Conservation (phyloP, 805 yeast species). For the Monosporozyma yasuniensis region DNA sequence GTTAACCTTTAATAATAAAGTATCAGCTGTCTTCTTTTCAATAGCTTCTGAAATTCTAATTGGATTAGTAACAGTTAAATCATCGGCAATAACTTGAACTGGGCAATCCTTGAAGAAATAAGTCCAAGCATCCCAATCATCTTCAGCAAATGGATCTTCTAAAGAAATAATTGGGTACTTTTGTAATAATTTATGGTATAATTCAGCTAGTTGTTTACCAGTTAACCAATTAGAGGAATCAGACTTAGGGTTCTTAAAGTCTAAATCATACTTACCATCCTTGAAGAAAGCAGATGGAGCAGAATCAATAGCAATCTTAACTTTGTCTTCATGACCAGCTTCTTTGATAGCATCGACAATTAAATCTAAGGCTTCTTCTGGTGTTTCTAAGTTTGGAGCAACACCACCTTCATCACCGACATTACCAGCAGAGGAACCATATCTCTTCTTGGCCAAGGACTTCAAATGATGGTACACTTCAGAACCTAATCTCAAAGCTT, state of each 20-base stretch:
- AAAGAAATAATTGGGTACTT: constrained; percentile 96
- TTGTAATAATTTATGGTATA: constrained; percentile 67
- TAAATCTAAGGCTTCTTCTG: constrained; percentile 94
- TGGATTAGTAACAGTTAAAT: constrained; percentile 97
- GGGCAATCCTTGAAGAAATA: constrained; percentile 68
- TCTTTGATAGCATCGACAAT: constrained; percentile 76
- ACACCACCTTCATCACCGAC: constrained; percentile 99
- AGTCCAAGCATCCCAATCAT: constrained; percentile 97
- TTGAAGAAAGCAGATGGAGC: constrained; percentile 96
- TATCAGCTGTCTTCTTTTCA: constrained; percentile 90
- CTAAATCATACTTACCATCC: constrained; percentile 93
- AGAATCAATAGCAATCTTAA: constrained; percentile 87
- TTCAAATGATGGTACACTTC: constrained; percentile 97
- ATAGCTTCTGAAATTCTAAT: constrained; percentile 87
- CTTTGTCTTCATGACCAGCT: constrained; percentile 92
- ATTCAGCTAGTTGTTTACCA: constrained; percentile 74
- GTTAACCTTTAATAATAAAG: constrained; percentile 92
- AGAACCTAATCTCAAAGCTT: constrained; percentile 91
- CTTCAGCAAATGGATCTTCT: constrained; percentile 99
- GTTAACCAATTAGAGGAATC: constrained; percentile 33
- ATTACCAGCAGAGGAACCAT: constrained; percentile 97
- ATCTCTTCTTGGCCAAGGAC: constrained; percentile 80
- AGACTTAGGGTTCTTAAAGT: constrained; percentile 53
- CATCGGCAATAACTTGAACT: constrained; percentile 93
- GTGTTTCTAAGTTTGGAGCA: constrained; percentile 91